Evolutionary conservation across 163 green algal species (phyloP).

Genomic region (Chlamydomonas reinhardtii): DNA sequence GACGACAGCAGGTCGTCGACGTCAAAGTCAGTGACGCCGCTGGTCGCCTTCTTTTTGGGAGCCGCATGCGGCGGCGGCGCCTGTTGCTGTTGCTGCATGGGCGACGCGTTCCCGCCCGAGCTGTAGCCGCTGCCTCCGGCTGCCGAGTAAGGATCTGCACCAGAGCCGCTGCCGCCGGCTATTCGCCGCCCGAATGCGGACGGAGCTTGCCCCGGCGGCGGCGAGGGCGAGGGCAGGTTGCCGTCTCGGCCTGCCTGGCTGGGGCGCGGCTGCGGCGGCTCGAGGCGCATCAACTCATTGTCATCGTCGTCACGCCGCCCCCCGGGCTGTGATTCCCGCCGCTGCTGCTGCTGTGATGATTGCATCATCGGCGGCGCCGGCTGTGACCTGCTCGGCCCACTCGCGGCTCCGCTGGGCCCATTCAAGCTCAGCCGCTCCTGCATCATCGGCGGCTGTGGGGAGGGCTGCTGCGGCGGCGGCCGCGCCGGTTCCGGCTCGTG

Average conservation of each 20-base stretch:
- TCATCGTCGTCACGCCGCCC: background rate
- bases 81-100: background rate
- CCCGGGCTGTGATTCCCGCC: background rate
- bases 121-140: background rate
- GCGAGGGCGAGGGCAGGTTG: background rate
- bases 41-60: background rate
- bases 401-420: too few relatives aligned
- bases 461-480: background rate
- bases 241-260: background rate
- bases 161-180: background rate
- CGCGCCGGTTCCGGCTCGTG: background rate
- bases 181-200: background rate
- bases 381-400: too few relatives aligned
- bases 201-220: background rate
- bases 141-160: background rate
- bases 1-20: slow-evolving; percentile 33
- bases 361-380: background rate
- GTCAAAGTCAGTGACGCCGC: slow-evolving; percentile 23
- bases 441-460: background rate
- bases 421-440: background rate
- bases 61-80: background rate
- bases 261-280: background rate
- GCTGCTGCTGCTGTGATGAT: background rate
- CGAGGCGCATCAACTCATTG: background rate
- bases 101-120: background rate